Evolutionary conservation across 768 basidiomycete species (phyloP), one percentile per base, ranked within the genome.

Genomic region (Hericium alpestre): DNA sequence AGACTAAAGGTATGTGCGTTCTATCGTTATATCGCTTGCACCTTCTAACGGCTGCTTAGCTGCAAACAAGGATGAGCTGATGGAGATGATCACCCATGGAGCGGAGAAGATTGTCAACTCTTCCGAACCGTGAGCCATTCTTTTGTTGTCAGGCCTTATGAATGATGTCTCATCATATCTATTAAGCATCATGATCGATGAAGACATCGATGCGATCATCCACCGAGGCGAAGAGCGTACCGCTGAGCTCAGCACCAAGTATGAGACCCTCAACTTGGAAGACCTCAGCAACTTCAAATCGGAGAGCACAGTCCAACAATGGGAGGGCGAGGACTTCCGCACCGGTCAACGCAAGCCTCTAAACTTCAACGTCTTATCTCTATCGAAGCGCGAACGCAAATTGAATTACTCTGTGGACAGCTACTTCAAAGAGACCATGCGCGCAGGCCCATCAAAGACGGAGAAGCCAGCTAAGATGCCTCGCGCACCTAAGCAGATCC

Each of bases 61-160:
- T 54, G 87, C 90, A 15, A 90, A 84, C 69, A 98, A 98, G 74
- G 96, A 98, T 51, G 96, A 98, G 58, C 76, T 99, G 13, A 73
- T 98, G 38, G 94, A 98, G 67, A 99, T 98, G 93, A 98, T 99
- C 58, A 86, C 93, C 6, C 93, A 95, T 65, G 95, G 96, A 18
- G 95, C 93, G 0, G 95, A 98, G 69, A 89, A 92, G 70, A 97
- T 99, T 56, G 93, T 98, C 69, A 95, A 87, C 66, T 74, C 84
- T 3, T 69, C 71, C 0, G 86, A 89, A 13, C 81, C 83, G 90
- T 92, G 56, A 59, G 86, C 72, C 12, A 4, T n/a, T 16, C 10
- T 43, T 39, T 40, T 16, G 32, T 47, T 43, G 41, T 57, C 27
- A 16, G 10, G 38, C 12, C 22, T 51, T 18, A 7, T 40, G 20